Base-by-base conservation (phyloP, 2,329 filamentous ascomycete genomes). In the Geoglossum cookeanum region DNA sequence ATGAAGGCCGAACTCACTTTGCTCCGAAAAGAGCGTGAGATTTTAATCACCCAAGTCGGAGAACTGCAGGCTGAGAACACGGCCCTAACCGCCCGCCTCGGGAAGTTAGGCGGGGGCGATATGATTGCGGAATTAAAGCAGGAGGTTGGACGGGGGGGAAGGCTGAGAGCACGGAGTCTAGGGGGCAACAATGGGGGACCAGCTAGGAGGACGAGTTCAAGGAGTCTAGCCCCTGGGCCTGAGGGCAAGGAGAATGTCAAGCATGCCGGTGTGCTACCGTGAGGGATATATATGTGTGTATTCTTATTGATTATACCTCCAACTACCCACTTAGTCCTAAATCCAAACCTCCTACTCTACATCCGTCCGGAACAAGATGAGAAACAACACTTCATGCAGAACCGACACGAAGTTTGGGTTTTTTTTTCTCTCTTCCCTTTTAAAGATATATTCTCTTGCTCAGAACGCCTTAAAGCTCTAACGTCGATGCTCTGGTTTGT, bases 11-110 rank as follows among this genome's bases (percentile, higher is more conserved):
- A 81, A 68, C 70, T 76, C 27, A 74, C 79, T 57, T 69, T 79
- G 29, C 68, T 83, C n/a, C 74, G 72, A 59, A 68, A 67, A 11
- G 75, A 78, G 63, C 73, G 81, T 15, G 57, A 63, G 37, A 54
- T 48, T 17, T 30, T 62, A 55, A 60, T 58, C 49, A 59, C 35
- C 47, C 60, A 64, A 57, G 58, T 62, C 49, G 77, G 78, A 5
- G 74, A 79, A 62, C 66, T 83, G 49, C 79, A 83, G 69, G 68
- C 70, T 1, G 75, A 82, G 68, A 82, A 82, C 62, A 82, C 79
- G 2, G 71, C 71, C 69, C 69, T 83, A 1, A 77, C 76, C 0
- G 77, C 76, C 6, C 71, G 69, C 61, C 62, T 81, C 53, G 78
- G 78, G n/a, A 73, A 66, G 60, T 58, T 72, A 58, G 70, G 48